A percentile compares a stretch with the other conserved stretches of the same genome.
Conservation (phyloP, 2,329 filamentous ascomycete genomes). For the Blastomyces percursus region DNA sequence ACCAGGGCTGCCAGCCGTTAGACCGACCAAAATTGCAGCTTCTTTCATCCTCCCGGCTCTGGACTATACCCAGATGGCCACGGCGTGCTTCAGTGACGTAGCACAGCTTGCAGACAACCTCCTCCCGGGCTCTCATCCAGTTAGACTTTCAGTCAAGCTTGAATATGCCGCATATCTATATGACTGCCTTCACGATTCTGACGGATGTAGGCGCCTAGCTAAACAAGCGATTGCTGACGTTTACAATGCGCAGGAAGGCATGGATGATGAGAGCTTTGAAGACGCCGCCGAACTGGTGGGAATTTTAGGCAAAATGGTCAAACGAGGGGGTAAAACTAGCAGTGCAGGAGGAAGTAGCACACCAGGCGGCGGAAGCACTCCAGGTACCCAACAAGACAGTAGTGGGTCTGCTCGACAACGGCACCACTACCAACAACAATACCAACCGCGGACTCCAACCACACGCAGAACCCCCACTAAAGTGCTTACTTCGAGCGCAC, state of each 20-base stretch:
- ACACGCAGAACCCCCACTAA: conserved; percentile 1
- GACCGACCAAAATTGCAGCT: conserved; percentile 36
- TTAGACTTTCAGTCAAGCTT: conserved; percentile 79
- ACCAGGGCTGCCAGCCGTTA: conserved; percentile 28
- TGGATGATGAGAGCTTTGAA: conserved; percentile 91
- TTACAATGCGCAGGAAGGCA: conserved; percentile 79
- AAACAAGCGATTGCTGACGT: conserved; percentile 79
- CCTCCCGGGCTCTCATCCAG: conserved; percentile 77
- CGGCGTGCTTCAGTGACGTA: conserved; percentile 69
- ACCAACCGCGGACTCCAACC: conserved; percentile 5
- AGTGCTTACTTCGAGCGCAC: background rate
- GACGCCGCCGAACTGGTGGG: conserved; percentile 84
- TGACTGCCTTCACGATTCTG: conserved; percentile 76
- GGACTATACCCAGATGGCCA: conserved; percentile 75
- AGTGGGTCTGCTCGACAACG: conserved; percentile 8
- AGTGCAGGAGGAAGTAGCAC: conserved; percentile 24
- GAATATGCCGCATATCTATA: conserved; percentile 90
- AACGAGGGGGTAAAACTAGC: conserved; percentile 46
- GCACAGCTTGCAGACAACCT: conserved; percentile 60
- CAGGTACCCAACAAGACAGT: conserved; percentile 5
- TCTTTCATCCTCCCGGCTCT: conserved; percentile 69
- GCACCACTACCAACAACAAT: conserved; percentile 12
- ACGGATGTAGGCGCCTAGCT: conserved; percentile 64
- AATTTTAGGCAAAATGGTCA: conserved; percentile 79
- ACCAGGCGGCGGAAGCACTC: conserved; percentile 19